These are phyloP conservation scores for Brassica incana DNA, from an alignment of 345 rosid genomes.

Conservation along the genomic window DNA sequence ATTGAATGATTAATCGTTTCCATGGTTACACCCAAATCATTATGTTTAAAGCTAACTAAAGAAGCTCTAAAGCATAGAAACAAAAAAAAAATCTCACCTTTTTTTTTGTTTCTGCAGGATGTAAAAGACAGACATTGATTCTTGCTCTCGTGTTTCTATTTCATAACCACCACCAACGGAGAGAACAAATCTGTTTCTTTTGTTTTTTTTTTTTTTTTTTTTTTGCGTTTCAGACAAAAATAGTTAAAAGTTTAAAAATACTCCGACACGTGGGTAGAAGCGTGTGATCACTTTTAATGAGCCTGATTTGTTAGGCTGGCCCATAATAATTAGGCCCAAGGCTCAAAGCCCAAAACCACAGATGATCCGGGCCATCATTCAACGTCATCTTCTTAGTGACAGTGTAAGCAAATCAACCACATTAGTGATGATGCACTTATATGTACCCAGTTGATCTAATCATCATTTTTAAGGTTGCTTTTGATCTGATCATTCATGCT, in stretches of 20 bases:
- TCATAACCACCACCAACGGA: conserved; percentile 9
- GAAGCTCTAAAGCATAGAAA: background rate
- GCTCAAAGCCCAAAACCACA: too few relatives aligned
- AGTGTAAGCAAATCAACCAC: too few relatives aligned
- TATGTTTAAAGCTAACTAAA: background rate
- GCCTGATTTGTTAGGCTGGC: background rate
- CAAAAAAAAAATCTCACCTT: conserved; percentile 9
- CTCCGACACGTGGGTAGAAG: background rate
- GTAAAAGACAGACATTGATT: conserved; percentile 13
- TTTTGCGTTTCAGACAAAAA: background rate
- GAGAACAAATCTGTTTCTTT: conserved; percentile 19
- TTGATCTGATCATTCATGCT: too few relatives aligned
- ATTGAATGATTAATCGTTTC: background rate
- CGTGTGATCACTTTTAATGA: background rate
- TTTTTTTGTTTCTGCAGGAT: background rate
- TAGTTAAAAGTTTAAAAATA: background rate
- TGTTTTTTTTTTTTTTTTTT: background rate
- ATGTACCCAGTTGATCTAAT: too few relatives aligned
- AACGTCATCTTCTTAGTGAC: too few relatives aligned
- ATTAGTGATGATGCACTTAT: too few relatives aligned
- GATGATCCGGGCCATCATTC: too few relatives aligned
- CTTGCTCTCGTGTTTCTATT: conserved; percentile 18
- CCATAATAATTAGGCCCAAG: background rate
- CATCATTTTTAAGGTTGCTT: too few relatives aligned
- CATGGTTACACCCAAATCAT: background rate